Base-by-base conservation (phyloP, 495 filamentous ascomycete species). In the Baudoinia panamericana region DNA sequence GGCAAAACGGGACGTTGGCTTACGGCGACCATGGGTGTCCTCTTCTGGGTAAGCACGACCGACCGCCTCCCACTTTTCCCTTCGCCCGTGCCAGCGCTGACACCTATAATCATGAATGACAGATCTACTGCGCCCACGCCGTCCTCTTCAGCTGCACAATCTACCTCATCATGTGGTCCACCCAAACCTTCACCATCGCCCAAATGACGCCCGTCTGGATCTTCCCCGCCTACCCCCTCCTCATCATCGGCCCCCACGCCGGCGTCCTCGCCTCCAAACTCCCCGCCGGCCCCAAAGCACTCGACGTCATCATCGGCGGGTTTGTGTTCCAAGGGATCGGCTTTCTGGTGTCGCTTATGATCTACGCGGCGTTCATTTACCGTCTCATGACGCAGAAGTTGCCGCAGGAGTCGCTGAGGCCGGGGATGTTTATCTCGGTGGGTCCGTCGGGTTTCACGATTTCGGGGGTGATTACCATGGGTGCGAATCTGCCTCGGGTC, bases 361-460 rank as follows among this genome's bases (percentile, higher is more conserved):
- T 50, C 25, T 84, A 83, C 47, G 76, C 81, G 12, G 80, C 84
- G 26, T 93, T 84, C 52, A 72, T 93, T 26, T 90, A 90, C 55
- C 72, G 84, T 26, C 68, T 93, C 29, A 93, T 93, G 84, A 88
- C 84, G 0, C 82, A 90, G 50, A 93, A 92, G 57, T 69, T 92
- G 0, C 84, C 84, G 4, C 70, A 71, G 43, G 83, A 85, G 55
- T 73, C 66, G 35, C 68, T 81, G 26, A 70, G 84, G 11, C 84
- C 84, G 0, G 83, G 80, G 33, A 84, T 90, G 71, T 90, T 90
- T 48, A 83, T 90, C 32, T 79, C 72, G 2, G 80, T 93, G 26
- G 84, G 84, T 4, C 83, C 83, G 0, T 71, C 68, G 30, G 82
- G 72, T 3, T 93, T 93, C 56, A 92, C 84, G 0, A 79, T 80